Evolutionary conservation across 2,329 filamentous ascomycete species (phyloP), one percentile per base, ranked within the genome.

Genomic region (Colletotrichum australisinense): DNA sequence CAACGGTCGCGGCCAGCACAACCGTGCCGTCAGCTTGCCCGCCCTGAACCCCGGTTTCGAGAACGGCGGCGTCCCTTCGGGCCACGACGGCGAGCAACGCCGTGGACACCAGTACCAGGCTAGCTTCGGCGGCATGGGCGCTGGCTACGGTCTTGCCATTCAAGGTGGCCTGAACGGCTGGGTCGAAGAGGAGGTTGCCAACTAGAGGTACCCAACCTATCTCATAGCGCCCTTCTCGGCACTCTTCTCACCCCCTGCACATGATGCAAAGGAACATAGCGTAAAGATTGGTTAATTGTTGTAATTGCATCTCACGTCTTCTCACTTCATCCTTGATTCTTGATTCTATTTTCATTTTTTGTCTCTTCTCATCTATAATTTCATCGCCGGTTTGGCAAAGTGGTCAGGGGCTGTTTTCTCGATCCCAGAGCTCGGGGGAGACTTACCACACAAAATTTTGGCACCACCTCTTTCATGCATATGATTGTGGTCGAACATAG

Each of bases 1-100:
- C 64, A 92, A 90, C 67, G 81, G 84, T 16, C 88, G 91, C 42
- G 86, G 88, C 38, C 89, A 90, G 75, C 91, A 93, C 82, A 96
- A 91, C 79, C 93, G 97, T 49, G 95, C 97, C 42, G 95, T 98
- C 73, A 98, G 95, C 81, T 86, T 99, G 79, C 97, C 97, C 1
- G 91, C 89, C 5, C 88, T 93, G 67, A 91, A 90, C 0, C 90
- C 90, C 22, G 89, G 89, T 19, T 90, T 91, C 67, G 89, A 92
- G 81, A 91, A 91, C 66, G 88, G 89, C 56, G 86, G 86, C 19
- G 84, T 83, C 74, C 82, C 82, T 42, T 84, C 82, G 5, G 78
- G 78, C 22, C 82, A 83, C 65, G 88, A 88, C 30, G 86, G 86
- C 52, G 88, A 90, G 81, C 42, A 49, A 19, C 88, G 91, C 67